These are phyloP conservation scores for Trichopus zeylanicus DNA, from an alignment of 116 monocot genomes.

Conservation along the genomic window DNA sequence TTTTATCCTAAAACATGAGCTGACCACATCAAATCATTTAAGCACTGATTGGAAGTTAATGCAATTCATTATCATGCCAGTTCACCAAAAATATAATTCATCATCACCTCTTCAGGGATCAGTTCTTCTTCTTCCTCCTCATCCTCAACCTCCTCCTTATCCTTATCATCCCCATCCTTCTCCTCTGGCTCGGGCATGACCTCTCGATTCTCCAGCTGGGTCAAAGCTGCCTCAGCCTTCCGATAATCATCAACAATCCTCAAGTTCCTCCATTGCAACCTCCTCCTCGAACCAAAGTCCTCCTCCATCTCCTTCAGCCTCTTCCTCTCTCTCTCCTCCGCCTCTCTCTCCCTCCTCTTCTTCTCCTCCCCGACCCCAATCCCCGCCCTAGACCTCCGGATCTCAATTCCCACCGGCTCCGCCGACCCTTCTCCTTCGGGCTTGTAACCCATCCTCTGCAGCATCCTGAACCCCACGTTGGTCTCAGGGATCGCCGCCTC, in stretches of 20 bases:
- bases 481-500: constrained; percentile 38
- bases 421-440: constrained; percentile 27
- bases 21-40: too few species aligned
- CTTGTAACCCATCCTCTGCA: constrained; percentile 54
- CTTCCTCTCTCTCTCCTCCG: constrained; percentile 28
- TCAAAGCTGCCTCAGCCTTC: constrained; percentile 58
- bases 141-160: constrained; percentile 37
- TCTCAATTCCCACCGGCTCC: constrained; percentile 54
- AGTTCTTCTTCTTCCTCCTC: constrained; percentile 39
- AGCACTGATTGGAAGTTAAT: too few species aligned
- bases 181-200: constrained; percentile 17
- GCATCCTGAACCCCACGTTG: constrained; percentile 69
- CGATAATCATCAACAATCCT: constrained; percentile 28
- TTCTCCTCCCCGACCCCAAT: constrained; percentile 37
- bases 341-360: constrained; percentile 28
- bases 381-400: constrained; percentile 61
- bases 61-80: too few species aligned
- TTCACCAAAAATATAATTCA: too few species aligned
- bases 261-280: constrained; percentile 44
- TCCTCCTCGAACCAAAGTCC: constrained; percentile 50
- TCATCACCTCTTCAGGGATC: constrained; percentile 56
- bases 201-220: constrained; percentile 56
- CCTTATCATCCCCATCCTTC: constrained; percentile 16
- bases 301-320: constrained; percentile 24
- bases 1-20: too few species aligned